phyloP scores from a whole-genome alignment of 2,329 filamentous ascomycete species.

The Coniosporium tulheliwenetii region DNA sequence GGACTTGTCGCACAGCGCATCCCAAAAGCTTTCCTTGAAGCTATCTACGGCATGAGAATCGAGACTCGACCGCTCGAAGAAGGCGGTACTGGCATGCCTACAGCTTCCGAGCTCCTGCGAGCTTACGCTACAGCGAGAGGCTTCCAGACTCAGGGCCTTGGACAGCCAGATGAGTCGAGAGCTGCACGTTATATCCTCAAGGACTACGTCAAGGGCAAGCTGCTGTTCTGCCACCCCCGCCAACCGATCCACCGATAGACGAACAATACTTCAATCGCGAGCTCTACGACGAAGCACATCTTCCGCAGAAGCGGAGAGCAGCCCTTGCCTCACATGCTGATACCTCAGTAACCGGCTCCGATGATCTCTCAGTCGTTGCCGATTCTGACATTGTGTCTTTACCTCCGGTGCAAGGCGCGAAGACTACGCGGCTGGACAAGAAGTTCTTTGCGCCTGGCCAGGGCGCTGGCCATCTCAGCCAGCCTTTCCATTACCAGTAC shows the following conservation, averaged over 20 bases:
- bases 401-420: slow-evolving; percentile 40
- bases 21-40: slow-evolving; percentile 77
- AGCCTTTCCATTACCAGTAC: slow-evolving; percentile 85
- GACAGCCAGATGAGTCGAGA: slow-evolving; percentile 84
- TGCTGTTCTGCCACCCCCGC: slow-evolving; percentile 87
- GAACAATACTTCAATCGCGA: slow-evolving; percentile 69
- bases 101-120: slow-evolving; percentile 67
- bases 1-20: slow-evolving; percentile 72
- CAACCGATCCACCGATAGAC: slow-evolving; percentile 48
- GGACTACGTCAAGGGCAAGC: slow-evolving; percentile 93
- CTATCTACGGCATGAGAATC: slow-evolving; percentile 87
- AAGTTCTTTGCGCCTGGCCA: slow-evolving; percentile 67
- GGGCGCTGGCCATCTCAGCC: slow-evolving; percentile 49
- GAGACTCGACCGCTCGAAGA: slow-evolving; percentile 68
- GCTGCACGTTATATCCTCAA: slow-evolving; percentile 84
- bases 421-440: slow-evolving; percentile 66
- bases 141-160: slow-evolving; percentile 76
- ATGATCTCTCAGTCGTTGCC: slow-evolving; percentile 22
- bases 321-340: slow-evolving; percentile 32
- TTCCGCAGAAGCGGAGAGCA: slow-evolving; percentile 66
- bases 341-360: slow-evolving; percentile 17
- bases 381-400: slow-evolving; percentile 34
- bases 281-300: slow-evolving; percentile 67
- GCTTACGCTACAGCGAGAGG: slow-evolving; percentile 82
- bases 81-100: slow-evolving; percentile 78